A percentile compares a stretch with the other conserved stretches of the same genome.
These are phyloP conservation scores for Cladophialophora carrionii DNA, from an alignment of 2,329 filamentous ascomycete genomes.

Conservation along the genomic window DNA sequence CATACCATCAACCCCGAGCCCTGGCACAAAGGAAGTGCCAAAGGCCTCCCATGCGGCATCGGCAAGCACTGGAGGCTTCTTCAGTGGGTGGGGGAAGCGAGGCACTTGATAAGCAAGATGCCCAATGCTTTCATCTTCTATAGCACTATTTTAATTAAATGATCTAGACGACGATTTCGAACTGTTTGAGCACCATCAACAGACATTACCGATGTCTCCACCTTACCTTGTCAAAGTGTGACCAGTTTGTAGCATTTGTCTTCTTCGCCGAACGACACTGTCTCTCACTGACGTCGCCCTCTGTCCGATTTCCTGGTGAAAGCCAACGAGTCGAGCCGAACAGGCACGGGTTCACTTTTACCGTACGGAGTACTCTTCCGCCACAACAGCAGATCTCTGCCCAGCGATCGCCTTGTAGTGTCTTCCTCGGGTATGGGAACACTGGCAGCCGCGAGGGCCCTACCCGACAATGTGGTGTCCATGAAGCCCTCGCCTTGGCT, in stretches of 20 bases:
- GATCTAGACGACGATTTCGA: constrained; percentile 14
- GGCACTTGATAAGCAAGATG: constrained; percentile 13
- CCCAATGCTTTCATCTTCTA: constrained; percentile 7
- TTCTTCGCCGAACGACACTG: neutral
- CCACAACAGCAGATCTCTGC: neutral
- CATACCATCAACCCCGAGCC: constrained; percentile 15
- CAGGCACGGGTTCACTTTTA: neutral
- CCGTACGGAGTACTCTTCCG: neutral
- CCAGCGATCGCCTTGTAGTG: neutral
- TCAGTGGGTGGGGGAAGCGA: constrained; percentile 42
- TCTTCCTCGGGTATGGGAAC: neutral
- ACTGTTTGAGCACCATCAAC: neutral
- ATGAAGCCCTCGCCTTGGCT: neutral
- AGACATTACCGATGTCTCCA: neutral
- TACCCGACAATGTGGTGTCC: neutral
- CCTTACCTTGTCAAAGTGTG: neutral
- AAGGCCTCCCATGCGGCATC: constrained; percentile 34
- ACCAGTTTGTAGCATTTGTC: neutral
- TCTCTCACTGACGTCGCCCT: neutral
- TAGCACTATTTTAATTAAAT: constrained; percentile 22
- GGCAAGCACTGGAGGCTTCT: constrained; percentile 41
- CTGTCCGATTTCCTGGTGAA: neutral
- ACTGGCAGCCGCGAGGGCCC: neutral
- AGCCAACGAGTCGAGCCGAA: neutral
- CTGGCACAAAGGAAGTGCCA: constrained; percentile 28